These are phyloP conservation scores for Quercus cerris DNA, from an alignment of 306 rosid genomes.

Conservation along the genomic window DNA sequence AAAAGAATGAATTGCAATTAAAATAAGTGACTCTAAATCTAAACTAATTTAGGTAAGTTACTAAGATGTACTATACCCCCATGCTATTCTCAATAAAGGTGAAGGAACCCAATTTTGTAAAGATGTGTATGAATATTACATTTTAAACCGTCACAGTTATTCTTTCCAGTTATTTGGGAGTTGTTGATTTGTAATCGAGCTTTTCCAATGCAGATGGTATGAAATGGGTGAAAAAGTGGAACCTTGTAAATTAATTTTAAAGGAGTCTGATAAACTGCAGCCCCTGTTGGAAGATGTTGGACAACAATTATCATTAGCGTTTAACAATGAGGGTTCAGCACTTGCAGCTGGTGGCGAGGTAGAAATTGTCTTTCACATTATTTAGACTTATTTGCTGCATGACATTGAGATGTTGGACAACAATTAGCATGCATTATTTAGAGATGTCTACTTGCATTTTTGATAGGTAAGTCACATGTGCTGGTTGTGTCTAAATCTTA, in stretches of 20 bases:
- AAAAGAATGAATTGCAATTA: too few relatives aligned
- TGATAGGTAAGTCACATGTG: too few relatives aligned
- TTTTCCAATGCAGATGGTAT: constrained; percentile 59
- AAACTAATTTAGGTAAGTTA: too few relatives aligned
- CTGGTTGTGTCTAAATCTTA: not conserved
- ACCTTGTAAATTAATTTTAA: constrained; percentile 40
- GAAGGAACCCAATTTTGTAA: not conserved
- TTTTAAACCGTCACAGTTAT: not conserved
- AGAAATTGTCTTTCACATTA: constrained; percentile 22
- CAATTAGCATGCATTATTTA: not conserved
- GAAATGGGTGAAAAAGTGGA: constrained; percentile 47
- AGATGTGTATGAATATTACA: not conserved
- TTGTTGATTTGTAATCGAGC: not conserved
- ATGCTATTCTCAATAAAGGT: not conserved
- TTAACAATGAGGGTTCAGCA: constrained; percentile 62
- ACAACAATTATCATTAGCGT: constrained; percentile 73
- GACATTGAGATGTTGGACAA: constrained; percentile 2
- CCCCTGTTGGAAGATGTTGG: constrained; percentile 60
- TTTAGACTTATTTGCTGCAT: not conserved
- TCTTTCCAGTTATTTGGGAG: too few relatives aligned
- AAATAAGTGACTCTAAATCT: too few relatives aligned
- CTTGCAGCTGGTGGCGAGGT: constrained; percentile 94
- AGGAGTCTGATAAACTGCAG: constrained; percentile 46
- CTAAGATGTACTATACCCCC: too few relatives aligned
- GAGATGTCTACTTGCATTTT: not conserved